Conservation (phyloP, 2,329 filamentous ascomycete species). For the Aureobasidium sp. region DNA sequence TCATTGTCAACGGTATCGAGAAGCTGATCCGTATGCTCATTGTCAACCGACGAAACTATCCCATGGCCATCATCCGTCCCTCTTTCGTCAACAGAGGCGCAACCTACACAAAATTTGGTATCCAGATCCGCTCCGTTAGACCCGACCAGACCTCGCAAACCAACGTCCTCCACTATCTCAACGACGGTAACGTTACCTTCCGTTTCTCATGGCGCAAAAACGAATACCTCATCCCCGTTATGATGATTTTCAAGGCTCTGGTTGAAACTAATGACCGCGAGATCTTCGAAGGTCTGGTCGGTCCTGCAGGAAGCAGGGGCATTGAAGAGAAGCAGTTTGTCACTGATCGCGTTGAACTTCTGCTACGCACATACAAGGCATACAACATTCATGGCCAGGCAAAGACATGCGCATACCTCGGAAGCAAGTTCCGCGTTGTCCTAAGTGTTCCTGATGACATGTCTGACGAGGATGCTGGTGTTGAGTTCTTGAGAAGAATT, state of each 20-base stretch:
- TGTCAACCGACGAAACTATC: conserved; percentile 84
- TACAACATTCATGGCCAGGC: conserved; percentile 76
- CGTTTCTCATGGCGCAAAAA: conserved; percentile 97
- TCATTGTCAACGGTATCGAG: conserved; percentile 95
- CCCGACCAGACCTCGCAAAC: conserved; percentile 98
- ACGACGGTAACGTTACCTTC: conserved; percentile 92
- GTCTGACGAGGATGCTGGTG: conserved; percentile 80
- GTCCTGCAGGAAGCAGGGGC: conserved; percentile 65
- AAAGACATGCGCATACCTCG: conserved; percentile 78
- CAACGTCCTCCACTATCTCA: conserved; percentile 92
- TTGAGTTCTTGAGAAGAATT: conserved; percentile 82
- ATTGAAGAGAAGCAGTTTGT: conserved; percentile 79
- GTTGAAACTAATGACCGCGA: conserved; percentile 94
- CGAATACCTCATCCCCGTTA: conserved; percentile 88
- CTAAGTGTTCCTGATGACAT: conserved; percentile 76
- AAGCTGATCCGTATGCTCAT: conserved; percentile 92
- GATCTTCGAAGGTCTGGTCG: conserved; percentile 90
- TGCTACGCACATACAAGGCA: conserved; percentile 86
- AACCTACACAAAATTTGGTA: conserved; percentile 81
- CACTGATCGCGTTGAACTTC: conserved; percentile 84
- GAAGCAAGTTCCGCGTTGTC: conserved; percentile 83
- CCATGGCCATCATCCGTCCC: conserved; percentile 84
- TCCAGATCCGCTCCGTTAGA: conserved; percentile 83
- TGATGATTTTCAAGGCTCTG: conserved; percentile 95
- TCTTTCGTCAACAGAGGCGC: conserved; percentile 84